phyloP scores from a whole-genome alignment of 73 alveolate species.

The Paramecium tetraurelia region DNA sequence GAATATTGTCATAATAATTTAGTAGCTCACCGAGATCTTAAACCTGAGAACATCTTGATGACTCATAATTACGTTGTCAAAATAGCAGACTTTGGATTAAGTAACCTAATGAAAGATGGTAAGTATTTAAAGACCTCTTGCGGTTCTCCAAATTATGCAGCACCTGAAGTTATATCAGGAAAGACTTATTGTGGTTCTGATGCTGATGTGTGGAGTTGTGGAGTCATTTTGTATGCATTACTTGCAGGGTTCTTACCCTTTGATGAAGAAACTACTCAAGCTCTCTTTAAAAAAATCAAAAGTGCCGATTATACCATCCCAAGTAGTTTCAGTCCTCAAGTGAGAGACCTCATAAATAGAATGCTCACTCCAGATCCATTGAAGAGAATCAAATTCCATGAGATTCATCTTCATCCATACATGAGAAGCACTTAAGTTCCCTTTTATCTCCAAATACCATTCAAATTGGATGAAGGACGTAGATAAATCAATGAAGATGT shows the following conservation, averaged over 20 bases:
- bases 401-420: constrained; percentile 79
- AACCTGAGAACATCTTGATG: constrained; percentile 91
- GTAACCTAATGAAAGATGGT: constrained; percentile 87
- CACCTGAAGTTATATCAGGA: constrained; percentile 93
- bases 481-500: constrained; percentile 46
- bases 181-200: constrained; percentile 73
- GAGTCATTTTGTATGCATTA: constrained; percentile 72
- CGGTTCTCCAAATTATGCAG: constrained; percentile 95
- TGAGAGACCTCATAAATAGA: constrained; percentile 85
- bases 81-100: constrained; percentile 92
- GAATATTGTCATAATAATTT: constrained; percentile 86
- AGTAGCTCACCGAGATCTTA: constrained; percentile 93
- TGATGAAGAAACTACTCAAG: constrained; percentile 70
- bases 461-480: constrained; percentile 57
- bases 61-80: constrained; percentile 84
- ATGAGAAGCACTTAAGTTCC: constrained; percentile 61
- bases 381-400: constrained; percentile 75
- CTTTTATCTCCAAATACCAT: constrained; percentile 52
- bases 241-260: constrained; percentile 72
- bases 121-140: constrained; percentile 85
- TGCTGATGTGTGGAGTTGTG: constrained; percentile 79
- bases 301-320: constrained; percentile 62
- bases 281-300: constrained; percentile 60
- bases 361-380: constrained; percentile 90
- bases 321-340: constrained; percentile 73